A percentile compares a stretch with the other conserved stretches of the same genome.
Conservation (phyloP, 169 alveolate genomes). For the Sarcocystis neurona region DNA sequence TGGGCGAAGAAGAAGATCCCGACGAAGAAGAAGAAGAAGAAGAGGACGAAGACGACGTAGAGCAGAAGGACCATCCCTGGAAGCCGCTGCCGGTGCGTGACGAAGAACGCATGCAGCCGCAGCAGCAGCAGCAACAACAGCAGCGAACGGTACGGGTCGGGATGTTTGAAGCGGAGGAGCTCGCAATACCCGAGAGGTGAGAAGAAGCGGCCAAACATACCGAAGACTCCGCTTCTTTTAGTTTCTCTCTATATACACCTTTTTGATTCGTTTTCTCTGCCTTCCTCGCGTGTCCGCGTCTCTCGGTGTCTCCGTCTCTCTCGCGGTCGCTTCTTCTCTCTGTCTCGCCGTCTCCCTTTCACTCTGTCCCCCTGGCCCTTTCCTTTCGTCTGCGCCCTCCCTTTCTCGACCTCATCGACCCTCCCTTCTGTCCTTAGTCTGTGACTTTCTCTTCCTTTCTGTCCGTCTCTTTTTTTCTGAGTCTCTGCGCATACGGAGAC, state of each 20-base stretch:
- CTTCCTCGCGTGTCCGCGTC: no score
- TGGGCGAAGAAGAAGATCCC: not conserved
- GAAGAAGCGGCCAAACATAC: no score
- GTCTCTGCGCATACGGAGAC: no score
- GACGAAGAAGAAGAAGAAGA: not conserved
- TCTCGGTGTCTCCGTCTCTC: not conserved
- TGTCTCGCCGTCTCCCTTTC: not conserved
- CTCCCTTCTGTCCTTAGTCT: no score
- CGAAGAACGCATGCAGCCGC: not conserved
- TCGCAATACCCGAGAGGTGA: not conserved
- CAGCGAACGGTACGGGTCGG: not conserved
- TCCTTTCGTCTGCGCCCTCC: no score
- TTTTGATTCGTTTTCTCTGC: no score
- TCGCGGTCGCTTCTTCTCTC: not conserved
- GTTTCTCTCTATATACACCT: no score
- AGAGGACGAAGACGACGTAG: not conserved
- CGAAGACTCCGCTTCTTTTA: no score
- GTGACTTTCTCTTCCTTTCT: no score
- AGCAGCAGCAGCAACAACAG: no score
- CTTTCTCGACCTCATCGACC: no score
- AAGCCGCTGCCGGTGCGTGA: not conserved
- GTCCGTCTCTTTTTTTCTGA: no score
- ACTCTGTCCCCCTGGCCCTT: not conserved
- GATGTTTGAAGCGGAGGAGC: constrained; percentile 9
- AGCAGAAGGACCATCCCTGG: not conserved